Evolutionary conservation across 2,329 filamentous ascomycete species (phyloP), one percentile per base, ranked within the genome.

Genomic region (Nemania serpens): DNA sequence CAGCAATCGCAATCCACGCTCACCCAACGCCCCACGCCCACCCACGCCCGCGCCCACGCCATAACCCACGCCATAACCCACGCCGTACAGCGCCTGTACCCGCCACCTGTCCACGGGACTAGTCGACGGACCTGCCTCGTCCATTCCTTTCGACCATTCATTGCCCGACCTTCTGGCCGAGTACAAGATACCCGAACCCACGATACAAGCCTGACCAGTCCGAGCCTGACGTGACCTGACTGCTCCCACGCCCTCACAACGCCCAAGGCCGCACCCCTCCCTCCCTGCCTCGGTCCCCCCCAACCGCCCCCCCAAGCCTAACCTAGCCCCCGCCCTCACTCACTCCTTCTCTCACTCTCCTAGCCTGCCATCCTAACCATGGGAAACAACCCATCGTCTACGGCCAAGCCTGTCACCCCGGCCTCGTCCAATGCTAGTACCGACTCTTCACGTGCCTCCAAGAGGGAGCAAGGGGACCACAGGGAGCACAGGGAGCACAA

Each of bases 401-500:
- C 61, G 39, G 58, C 65, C 42, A 67, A 58, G 72, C 73, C 75
- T 60, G 67, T 73, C 58, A 72, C 73, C 72, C 51, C 66, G 52
- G 60, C 65, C 51, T 61, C 63, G n/a, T 56, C 63, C 39, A 55
- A 18, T 59, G 69, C 60, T 50, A 63, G 37, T 61, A 69, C 67
- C 65, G 72, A 77, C 67, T 72, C 75, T 65, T 70, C 73, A 49
- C 68, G 71, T 65, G 67, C 71, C 66, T 67, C 67, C 59, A 79
- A 76, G 73, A 76, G 75, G 69, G 79, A 81, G 66, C 77, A 77
- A 29, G 25, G 25, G 25, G 25, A 29, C 25, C 25, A 29, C 65
- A 78, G 78, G 74, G 34, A 37, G 5, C 77, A 76, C 64, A 75
- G 75, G 69, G 79, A 81, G 65, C 77, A 77, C 65, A 79, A 79